Evolutionary conservation across 75 land plant species (phyloP), one percentile per base, ranked within the genome.

Genomic region (Adiantum capillusveneris): DNA sequence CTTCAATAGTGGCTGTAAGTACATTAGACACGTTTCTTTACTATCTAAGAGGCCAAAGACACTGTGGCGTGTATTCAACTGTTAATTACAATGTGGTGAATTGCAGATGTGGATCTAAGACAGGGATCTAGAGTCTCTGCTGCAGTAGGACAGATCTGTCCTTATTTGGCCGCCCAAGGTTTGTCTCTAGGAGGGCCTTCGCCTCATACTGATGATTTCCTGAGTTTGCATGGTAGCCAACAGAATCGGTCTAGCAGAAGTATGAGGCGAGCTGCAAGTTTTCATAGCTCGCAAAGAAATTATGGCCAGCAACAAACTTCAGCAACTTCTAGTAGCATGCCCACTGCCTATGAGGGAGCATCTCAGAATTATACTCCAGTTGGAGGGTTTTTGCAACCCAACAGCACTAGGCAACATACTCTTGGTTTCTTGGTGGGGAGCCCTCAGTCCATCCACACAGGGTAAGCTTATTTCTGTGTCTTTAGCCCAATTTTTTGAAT

Each of bases 261-360:
- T 17, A 18, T 21, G 22, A 46, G 50, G 14, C 50, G 50, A 21
- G 17, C 17, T 3, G 50, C 22, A 18, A 46, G 5, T 46, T 18
- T 46, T 17, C 50, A 46, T 9, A 17, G 12, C 17, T 6, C 50
- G 17, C 50, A 46, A 46, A 46, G 50, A 46, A 46, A 46, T 46
- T 46, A 18, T 46, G 50, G 50, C 5, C 50, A n/a, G 14, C 50
- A 46, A 3, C 50, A 46, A 46, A 17, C 50, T 6, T 46, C 50
- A n/a, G 50, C 13, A 46, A 46, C 50, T 18, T 46, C 50, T 46
- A 46, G 50, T 21, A 17, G 50, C 14, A 17, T 46, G 17, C 22
- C 50, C 3, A 46, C 22, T 2, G 2, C 50, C 5, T 46, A 46
- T 46, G 50, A 46, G 14, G 50, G 13, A 46, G 2, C 50, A 5